Base-by-base conservation (phyloP, 192 early-diverging fungal species). In the Coemansia sp. region DNA sequence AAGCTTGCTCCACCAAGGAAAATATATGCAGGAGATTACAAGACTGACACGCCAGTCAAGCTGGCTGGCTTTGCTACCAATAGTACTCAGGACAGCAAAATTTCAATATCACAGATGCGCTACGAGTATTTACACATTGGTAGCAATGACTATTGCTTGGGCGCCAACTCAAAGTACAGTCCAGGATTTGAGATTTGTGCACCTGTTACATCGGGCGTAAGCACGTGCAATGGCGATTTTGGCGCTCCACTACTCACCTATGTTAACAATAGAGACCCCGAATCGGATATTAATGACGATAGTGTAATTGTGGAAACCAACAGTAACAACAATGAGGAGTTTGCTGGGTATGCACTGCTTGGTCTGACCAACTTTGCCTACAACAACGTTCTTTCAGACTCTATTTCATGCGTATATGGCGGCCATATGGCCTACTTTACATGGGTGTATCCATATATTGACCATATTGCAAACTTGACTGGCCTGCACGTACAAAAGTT, bases 401-500 rank as follows among this genome's bases (percentile, higher is more conserved):
- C 11, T 29, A 26, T 14, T 14, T 5, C 23, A 8, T 55, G 53
- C 16, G 19, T 55, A 29, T 26, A 55, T 55, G 53, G 29, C 27
- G 53, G 53, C 3, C 23, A 26, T 14, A 22, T 16, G 11, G 53
- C 25, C 26, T 26, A 27, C 7, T 55, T 55, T 29, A 55, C 53
- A 2, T 55, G 53, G 53, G 5, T 55, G 7, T 55, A 55, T 55
- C 53, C 53, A n/a, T 55, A 14, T 35, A 29, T 19, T 31, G 53
- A 55, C 29, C 53, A 55, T n/a, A 55, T 55, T 31, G 53, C 53
- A 22, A 55, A 9, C 29, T 14, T 26, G 1, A 47, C 57, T 29
- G 22, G 23, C 17, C 48, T 73, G 6, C 11, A 61, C 5, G 59
- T 59, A 16, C 31, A 57, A 31, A 61, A 67, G 35, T 57, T 65